Evolutionary conservation across 768 basidiomycete genomes (phyloP).

Genomic region (Lactarius evosmus): DNA sequence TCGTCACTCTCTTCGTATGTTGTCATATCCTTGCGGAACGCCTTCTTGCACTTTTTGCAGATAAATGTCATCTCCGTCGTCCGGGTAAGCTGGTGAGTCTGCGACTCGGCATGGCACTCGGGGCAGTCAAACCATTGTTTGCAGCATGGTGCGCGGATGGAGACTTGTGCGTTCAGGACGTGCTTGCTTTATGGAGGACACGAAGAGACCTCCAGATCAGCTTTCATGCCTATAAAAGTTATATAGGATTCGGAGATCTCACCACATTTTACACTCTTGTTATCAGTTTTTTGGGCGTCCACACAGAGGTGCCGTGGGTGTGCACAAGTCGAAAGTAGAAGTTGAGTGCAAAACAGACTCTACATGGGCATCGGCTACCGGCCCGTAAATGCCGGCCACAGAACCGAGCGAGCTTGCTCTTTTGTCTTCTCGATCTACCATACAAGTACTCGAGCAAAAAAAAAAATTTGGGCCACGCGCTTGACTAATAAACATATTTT

Average conservation of each 20-base stretch:
- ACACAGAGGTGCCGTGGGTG: background rate
- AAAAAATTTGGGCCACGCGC: too few relatives aligned
- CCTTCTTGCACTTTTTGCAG: constrained; percentile 93
- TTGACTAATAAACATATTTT: too few relatives aligned
- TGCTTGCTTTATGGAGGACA: constrained; percentile 65
- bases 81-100: constrained; percentile 68
- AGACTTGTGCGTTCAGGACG: constrained; percentile 92
- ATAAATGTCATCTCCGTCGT: constrained; percentile 82
- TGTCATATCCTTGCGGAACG: constrained; percentile 93
- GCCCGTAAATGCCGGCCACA: too few relatives aligned
- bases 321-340: background rate
- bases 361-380: too few relatives aligned
- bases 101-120: constrained; percentile 86
- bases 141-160: constrained; percentile 96
- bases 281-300: too few relatives aligned
- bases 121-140: constrained; percentile 97
- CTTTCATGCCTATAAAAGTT: too few relatives aligned
- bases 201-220: background rate
- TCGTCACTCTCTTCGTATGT: constrained; percentile 95
- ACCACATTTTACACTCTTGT: constrained; percentile 9
- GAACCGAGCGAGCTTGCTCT: too few relatives aligned
- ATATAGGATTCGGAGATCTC: background rate
- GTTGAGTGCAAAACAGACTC: too few relatives aligned
- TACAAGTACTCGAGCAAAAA: too few relatives aligned
- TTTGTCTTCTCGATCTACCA: too few relatives aligned